phyloP scores from a whole-genome alignment of 257 asterid genomes.

The Solanum microdontum region DNA sequence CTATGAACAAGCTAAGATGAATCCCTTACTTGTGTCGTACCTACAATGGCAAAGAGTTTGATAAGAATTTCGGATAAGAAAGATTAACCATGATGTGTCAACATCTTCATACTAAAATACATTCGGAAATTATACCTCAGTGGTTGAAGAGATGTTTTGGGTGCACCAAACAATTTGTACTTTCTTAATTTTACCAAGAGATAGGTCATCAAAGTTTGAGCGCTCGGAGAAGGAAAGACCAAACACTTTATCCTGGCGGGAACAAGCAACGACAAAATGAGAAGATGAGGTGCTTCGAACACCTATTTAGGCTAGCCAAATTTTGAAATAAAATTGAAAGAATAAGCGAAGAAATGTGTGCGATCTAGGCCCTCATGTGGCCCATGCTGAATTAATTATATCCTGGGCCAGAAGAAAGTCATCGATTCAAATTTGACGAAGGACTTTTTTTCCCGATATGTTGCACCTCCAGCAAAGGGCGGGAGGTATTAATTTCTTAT shows the following conservation, averaged over 20 bases:
- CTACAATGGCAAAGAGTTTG: background rate
- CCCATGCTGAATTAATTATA: background rate
- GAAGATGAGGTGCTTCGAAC: background rate
- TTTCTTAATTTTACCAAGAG: background rate
- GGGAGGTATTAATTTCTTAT: background rate
- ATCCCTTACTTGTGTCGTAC: background rate
- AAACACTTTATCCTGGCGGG: background rate
- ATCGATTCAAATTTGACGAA: background rate
- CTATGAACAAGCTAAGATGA: background rate
- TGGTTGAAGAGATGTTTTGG: background rate
- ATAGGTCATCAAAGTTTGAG: background rate
- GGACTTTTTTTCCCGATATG: background rate
- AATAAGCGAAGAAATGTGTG: background rate
- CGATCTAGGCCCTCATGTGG: background rate
- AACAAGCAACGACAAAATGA: background rate
- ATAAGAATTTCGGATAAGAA: background rate
- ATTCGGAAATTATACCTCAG: background rate
- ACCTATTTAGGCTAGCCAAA: background rate
- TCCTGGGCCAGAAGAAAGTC: background rate
- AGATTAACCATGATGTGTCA: background rate
- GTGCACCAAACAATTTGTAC: background rate
- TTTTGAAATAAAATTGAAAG: background rate
- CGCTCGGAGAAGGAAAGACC: background rate
- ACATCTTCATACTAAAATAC: background rate
- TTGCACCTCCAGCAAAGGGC: background rate